Base-by-base conservation (phyloP, 331 rosid species). In the Malus hybrid region DNA sequence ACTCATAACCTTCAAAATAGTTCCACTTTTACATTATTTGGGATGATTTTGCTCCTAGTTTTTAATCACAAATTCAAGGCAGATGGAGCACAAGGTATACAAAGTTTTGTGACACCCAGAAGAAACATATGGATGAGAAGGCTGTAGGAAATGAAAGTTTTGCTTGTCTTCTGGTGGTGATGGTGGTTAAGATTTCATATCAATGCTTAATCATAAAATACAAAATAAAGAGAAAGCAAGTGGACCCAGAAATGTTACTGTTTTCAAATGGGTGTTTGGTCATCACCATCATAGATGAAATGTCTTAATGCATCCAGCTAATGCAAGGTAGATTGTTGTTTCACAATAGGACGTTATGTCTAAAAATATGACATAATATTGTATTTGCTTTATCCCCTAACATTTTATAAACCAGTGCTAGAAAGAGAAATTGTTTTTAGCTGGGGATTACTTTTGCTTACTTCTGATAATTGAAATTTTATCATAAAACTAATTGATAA, bases 141-240 rank as follows among this genome's bases (percentile, higher is more conserved):
- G 65, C 34, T 3, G 39, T 52, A 26, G 26, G 48, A 44, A 67
- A 42, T 30, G 66, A 53, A 81, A 58, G 63, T 18, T 63, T 72
- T 78, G 65, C 42, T 74, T 87, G 82, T 61, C 76, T n/a, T 74
- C 55, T 57, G 58, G 82, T 62, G 36, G 0, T 42, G 75, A 15
- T 42, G 86, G 88, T 79, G 78, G 89, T 88, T 88, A 76, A 61
- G 80, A 79, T 77, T 84, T 86, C 84, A 39, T 82, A 76, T 86
- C 90, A 61, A 71, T 67, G 73, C 33, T 42, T 33, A 76, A 70
- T 73, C 26, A 73, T 70, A 68, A 73, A 53, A 75, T 26, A 6
- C 68, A 76, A 55, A 57, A 44, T 12, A 60, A 70, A 77, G n/a
- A 52, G 8, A 44, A 30, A 70, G 15, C 9, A 5, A 72, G 20